These are phyloP conservation scores for Pythium coloratum DNA, from an alignment of 352 stramenopile species.

Conservation along the genomic window DNA sequence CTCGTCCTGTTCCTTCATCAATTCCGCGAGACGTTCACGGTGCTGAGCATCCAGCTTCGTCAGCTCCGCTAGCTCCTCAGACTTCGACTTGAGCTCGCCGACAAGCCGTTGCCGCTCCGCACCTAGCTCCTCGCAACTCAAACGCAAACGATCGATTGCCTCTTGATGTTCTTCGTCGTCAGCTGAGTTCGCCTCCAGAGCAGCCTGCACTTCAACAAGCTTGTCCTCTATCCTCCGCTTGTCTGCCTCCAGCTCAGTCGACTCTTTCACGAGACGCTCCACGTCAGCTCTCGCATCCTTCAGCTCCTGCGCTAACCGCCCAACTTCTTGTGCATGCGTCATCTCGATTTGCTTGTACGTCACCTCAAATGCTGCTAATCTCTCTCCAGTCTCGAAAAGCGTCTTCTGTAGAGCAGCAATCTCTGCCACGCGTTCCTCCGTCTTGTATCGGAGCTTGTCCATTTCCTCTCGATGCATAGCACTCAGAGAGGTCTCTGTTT, in stretches of 20 bases:
- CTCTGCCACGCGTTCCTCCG: slow-evolving; percentile 45
- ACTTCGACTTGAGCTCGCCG: slow-evolving; percentile 8
- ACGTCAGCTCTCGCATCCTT: slow-evolving; percentile 36
- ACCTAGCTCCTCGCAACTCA: slow-evolving; percentile 9
- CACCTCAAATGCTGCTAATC: slow-evolving; percentile 39
- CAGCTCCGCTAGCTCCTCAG: slow-evolving; percentile 15
- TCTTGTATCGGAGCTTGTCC: slow-evolving; percentile 35
- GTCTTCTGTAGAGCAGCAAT: slow-evolving; percentile 37
- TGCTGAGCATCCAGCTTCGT: slow-evolving; percentile 4
- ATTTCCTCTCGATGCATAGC: slow-evolving; percentile 43
- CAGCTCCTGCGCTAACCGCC: slow-evolving; percentile 41
- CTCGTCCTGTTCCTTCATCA: slow-evolving; percentile 17
- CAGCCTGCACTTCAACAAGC: slow-evolving; percentile 8
- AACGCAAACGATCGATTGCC: slow-evolving; percentile 12
- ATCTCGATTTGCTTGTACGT: slow-evolving; percentile 36
- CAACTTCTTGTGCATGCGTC: slow-evolving; percentile 41
- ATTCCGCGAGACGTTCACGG: slow-evolving; percentile 1
- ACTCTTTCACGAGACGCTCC: slow-evolving; percentile 13
- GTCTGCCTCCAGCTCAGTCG: slow-evolving; percentile 9
- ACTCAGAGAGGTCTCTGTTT: slow-evolving; percentile 37
- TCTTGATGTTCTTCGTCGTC: slow-evolving; percentile 19
- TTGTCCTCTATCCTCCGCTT: slow-evolving; percentile 9
- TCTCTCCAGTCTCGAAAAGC: slow-evolving; percentile 38
- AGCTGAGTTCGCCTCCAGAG: slow-evolving; percentile 14
- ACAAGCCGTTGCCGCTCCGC: slow-evolving; percentile 10